Evolutionary conservation across 2,329 filamentous ascomycete species (phyloP).

Genomic region (Trichoderma pleuroti): DNA sequence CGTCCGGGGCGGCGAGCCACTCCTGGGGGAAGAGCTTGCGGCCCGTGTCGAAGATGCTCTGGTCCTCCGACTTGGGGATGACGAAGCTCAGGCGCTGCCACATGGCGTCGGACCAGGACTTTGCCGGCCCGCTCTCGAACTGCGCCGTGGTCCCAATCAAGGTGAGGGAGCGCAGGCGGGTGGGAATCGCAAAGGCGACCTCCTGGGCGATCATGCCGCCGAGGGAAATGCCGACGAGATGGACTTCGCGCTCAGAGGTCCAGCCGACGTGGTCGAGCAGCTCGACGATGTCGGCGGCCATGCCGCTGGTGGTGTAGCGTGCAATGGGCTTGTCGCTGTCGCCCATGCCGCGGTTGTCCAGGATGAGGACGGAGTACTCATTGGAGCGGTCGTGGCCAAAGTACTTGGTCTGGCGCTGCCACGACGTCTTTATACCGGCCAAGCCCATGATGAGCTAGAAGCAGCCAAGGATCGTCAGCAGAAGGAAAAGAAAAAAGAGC

Average conservation of each 20-base stretch:
- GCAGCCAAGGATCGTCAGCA: background rate
- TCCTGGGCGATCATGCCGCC: constrained; percentile 93
- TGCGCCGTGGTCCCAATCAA: constrained; percentile 60
- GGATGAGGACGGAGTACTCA: constrained; percentile 68
- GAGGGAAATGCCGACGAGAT: constrained; percentile 77
- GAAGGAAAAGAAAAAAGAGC: background rate
- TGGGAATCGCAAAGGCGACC: constrained; percentile 54
- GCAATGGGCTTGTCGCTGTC: constrained; percentile 71
- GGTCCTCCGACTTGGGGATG: constrained; percentile 68
- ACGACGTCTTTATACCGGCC: constrained; percentile 62
- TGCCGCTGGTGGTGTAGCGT: constrained; percentile 78
- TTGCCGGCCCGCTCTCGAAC: constrained; percentile 53
- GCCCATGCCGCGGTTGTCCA: constrained; percentile 85
- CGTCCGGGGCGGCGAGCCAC: constrained; percentile 59
- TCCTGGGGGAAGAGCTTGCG: constrained; percentile 60
- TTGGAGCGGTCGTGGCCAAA: constrained; percentile 70
- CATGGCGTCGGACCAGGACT: constrained; percentile 63
- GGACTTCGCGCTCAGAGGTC: constrained; percentile 50
- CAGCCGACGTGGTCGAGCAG: constrained; percentile 67
- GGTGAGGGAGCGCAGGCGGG: constrained; percentile 52
- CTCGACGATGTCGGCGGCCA: constrained; percentile 76
- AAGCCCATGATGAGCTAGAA: constrained; percentile 76
- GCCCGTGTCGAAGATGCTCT: constrained; percentile 61
- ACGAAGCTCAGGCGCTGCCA: constrained; percentile 53
- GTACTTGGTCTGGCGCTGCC: constrained; percentile 79